phyloP scores from a whole-genome alignment of 805 yeast species.

The Kazachstania africana region DNA sequence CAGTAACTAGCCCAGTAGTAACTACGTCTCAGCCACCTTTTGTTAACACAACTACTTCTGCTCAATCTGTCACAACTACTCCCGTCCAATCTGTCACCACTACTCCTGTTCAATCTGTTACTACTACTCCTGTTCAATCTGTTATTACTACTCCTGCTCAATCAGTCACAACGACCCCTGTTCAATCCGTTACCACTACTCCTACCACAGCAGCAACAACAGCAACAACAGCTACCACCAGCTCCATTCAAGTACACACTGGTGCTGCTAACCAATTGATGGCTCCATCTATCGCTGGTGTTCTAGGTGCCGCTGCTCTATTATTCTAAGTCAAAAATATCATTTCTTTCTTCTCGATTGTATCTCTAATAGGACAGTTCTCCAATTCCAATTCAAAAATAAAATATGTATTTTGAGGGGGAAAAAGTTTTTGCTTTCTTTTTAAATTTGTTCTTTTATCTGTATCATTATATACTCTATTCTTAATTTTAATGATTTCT shows the following conservation, averaged over 20 bases:
- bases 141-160: conserved; percentile 1
- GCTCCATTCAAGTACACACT: conserved; percentile 1
- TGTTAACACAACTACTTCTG: conserved; percentile 3
- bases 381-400: too few relatives aligned
- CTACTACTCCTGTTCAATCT: conserved; percentile 1
- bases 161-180: conserved; percentile 1
- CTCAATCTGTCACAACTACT: conserved; percentile 1
- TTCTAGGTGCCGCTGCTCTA: conserved; percentile 8
- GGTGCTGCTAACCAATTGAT: conserved; percentile 6
- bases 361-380: too few relatives aligned
- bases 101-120: conserved; percentile 3
- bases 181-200: conserved; percentile 1
- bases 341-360: too few relatives aligned
- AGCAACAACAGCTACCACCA: conserved; percentile 1
- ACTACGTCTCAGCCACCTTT: conserved; percentile 2
- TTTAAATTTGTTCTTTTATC: too few relatives aligned
- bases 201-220: conserved; percentile 1
- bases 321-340: conserved; percentile 6
- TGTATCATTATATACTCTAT: too few relatives aligned
- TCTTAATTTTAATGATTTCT: too few relatives aligned
- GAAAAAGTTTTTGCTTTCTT: too few relatives aligned
- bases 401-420: too few relatives aligned
- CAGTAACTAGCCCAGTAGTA: conserved; percentile 4
- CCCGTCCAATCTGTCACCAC: conserved; percentile 7
- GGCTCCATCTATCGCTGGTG: conserved; percentile 8